Conservation (phyloP, 768 basidiomycete genomes). For the Amanita pallidorosea region DNA sequence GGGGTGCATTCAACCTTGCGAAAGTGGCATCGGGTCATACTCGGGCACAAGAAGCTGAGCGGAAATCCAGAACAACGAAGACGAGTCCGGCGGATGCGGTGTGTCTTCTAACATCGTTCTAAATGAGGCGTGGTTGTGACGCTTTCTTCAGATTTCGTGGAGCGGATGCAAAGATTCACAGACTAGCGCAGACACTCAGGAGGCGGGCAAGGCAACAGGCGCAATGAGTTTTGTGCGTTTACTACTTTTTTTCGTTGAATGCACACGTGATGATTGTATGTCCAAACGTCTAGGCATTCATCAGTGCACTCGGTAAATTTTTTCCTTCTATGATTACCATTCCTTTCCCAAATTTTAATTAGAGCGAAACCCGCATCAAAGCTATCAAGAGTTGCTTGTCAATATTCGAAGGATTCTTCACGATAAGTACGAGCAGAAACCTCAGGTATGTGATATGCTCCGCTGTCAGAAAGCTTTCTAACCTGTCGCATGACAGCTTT, state of each 20-base stretch:
- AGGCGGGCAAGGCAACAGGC: constrained; percentile 57
- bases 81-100: constrained; percentile 83
- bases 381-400: constrained; percentile 31
- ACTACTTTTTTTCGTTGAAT: background rate
- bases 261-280: background rate
- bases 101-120: constrained; percentile 16
- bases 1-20: constrained; percentile 61
- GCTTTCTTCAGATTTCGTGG: constrained; percentile 55
- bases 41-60: constrained; percentile 56
- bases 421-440: constrained; percentile 32
- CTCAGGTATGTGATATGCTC: constrained; percentile 18
- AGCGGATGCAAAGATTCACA: constrained; percentile 75
- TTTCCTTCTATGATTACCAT: background rate
- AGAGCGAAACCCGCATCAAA: constrained; percentile 23
- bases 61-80: constrained; percentile 49
- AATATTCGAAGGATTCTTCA: constrained; percentile 27
- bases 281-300: constrained; percentile 35
- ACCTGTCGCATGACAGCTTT: constrained; percentile 17
- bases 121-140: constrained; percentile 1
- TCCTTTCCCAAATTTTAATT: background rate
- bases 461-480: background rate
- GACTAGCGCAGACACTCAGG: constrained; percentile 70
- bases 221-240: constrained; percentile 68
- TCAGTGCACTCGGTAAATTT: constrained; percentile 37
- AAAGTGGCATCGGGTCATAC: constrained; percentile 67